These are phyloP conservation scores for Sarocladium kiliense DNA, from an alignment of 2,329 filamentous ascomycete species.

Conservation along the genomic window DNA sequence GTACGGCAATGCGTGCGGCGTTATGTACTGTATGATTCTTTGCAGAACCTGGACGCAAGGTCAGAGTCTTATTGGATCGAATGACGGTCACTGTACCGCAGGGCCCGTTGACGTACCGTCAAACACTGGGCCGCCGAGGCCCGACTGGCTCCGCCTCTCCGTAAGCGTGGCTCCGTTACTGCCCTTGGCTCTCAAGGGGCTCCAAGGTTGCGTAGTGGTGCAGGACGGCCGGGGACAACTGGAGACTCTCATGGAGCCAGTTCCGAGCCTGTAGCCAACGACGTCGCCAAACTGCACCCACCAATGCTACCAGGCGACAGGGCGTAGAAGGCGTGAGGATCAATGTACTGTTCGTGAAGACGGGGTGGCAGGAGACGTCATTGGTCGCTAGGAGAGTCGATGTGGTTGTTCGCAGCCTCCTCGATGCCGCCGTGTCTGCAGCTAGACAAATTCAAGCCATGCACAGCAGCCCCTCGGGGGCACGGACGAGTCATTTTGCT, in stretches of 20 bases:
- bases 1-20: constrained; percentile 4
- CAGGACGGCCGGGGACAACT: constrained; percentile 1
- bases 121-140: constrained; percentile 10
- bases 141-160: constrained; percentile 8
- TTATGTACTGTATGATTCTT: constrained; percentile 8
- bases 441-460: constrained; percentile 7
- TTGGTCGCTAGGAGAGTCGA: constrained; percentile 2
- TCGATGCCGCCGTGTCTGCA: constrained; percentile 5
- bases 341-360: constrained; percentile 5
- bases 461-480: background rate
- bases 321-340: background rate
- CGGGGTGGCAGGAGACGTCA: constrained; percentile 5
- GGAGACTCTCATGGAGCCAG: constrained; percentile 1
- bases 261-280: constrained; percentile 5
- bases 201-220: constrained; percentile 6
- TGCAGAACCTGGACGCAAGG: constrained; percentile 5
- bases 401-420: constrained; percentile 7
- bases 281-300: background rate
- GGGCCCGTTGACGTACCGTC: constrained; percentile 10
- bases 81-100: constrained; percentile 6
- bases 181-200: constrained; percentile 1
- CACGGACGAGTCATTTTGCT: constrained; percentile 9
- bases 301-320: background rate
- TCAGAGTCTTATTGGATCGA: constrained; percentile 10
- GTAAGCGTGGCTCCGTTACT: constrained; percentile 9